Conservation (phyloP, 495 filamentous ascomycete genomes). For the Lentithecium fluviatile region DNA sequence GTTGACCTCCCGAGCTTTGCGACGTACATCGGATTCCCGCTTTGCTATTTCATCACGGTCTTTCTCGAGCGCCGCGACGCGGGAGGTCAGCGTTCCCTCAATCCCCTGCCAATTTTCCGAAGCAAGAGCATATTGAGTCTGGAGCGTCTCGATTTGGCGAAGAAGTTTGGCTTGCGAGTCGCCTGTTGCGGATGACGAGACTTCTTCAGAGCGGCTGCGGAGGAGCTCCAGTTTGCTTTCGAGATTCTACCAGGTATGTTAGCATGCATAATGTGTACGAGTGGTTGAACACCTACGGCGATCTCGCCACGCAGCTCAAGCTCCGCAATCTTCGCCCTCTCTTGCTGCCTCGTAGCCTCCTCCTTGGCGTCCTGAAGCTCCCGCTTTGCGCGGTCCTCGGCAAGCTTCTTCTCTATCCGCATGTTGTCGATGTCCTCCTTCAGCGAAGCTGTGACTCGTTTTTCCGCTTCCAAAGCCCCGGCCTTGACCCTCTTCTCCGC, state of each 20-base stretch:
- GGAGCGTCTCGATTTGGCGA: slow-evolving; percentile 90
- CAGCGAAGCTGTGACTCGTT: slow-evolving; percentile 62
- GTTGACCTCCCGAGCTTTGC: slow-evolving; percentile 80
- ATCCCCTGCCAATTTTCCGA: slow-evolving; percentile 98
- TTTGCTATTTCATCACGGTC: slow-evolving; percentile 84
- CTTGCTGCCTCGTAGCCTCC: slow-evolving; percentile 70
- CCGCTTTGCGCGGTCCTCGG: slow-evolving; percentile 64
- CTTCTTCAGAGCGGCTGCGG: slow-evolving; percentile 83
- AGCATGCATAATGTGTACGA: slow-evolving; percentile 8
- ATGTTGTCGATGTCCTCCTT: slow-evolving; percentile 69
- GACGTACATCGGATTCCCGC: slow-evolving; percentile 78
- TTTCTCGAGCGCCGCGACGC: slow-evolving; percentile 74
- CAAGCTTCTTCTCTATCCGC: slow-evolving; percentile 73
- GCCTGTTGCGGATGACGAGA: slow-evolving; percentile 73
- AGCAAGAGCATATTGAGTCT: slow-evolving; percentile 90
- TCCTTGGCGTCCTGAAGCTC: slow-evolving; percentile 70
- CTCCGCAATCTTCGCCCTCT: slow-evolving; percentile 68
- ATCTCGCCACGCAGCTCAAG: slow-evolving; percentile 82
- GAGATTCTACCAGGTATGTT: slow-evolving; percentile 53
- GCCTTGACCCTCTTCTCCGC: slow-evolving; percentile 65
- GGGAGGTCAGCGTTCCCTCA: slow-evolving; percentile 74
- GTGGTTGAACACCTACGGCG: slow-evolving; percentile 43
- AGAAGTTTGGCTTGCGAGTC: slow-evolving; percentile 89
- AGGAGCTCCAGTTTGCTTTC: slow-evolving; percentile 91
- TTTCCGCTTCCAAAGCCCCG: slow-evolving; percentile 70